These are phyloP conservation scores for Poterioochromonas sp. DNA, from an alignment of 352 stramenopile genomes.

Conservation along the genomic window DNA sequence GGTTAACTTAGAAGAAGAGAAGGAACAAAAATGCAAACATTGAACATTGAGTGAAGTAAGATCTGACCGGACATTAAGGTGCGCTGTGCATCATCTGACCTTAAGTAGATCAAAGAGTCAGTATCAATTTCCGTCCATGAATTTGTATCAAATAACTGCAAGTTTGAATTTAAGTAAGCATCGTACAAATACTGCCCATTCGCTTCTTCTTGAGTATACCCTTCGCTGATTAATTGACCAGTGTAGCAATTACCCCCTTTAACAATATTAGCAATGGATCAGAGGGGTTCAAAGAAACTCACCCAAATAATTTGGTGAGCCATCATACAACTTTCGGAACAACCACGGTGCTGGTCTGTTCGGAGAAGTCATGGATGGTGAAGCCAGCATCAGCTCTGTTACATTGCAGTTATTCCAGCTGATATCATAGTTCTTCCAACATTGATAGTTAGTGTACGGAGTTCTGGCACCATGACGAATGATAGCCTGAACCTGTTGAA, in stretches of 20 bases:
- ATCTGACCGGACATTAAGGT: conserved; percentile 27
- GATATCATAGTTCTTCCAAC: conserved; percentile 20
- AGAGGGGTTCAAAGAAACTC: no score
- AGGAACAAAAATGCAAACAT: neutral
- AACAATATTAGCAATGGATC: no score
- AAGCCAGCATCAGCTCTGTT: conserved; percentile 23
- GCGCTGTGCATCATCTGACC: conserved; percentile 28
- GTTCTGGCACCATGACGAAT: conserved; percentile 24
- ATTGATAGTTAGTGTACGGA: neutral
- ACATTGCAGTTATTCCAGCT: conserved; percentile 30
- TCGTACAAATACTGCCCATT: neutral
- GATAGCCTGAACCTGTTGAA: conserved; percentile 1
- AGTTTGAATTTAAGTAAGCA: conserved; percentile 6
- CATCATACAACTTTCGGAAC: conserved; percentile 28
- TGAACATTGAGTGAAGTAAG: conserved; percentile 8
- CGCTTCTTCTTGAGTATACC: conserved; percentile 11
- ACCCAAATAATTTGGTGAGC: conserved; percentile 9
- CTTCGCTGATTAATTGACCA: conserved; percentile 7
- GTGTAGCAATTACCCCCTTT: conserved; percentile 30
- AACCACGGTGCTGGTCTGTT: neutral
- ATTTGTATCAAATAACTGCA: neutral
- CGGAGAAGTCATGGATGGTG: neutral
- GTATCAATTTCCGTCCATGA: conserved; percentile 10
- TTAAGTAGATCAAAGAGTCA: neutral
- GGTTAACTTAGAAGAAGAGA: neutral